Evolutionary conservation across 2,329 filamentous ascomycete species (phyloP).

Genomic region (Ceratocystiopsis sp.): DNA sequence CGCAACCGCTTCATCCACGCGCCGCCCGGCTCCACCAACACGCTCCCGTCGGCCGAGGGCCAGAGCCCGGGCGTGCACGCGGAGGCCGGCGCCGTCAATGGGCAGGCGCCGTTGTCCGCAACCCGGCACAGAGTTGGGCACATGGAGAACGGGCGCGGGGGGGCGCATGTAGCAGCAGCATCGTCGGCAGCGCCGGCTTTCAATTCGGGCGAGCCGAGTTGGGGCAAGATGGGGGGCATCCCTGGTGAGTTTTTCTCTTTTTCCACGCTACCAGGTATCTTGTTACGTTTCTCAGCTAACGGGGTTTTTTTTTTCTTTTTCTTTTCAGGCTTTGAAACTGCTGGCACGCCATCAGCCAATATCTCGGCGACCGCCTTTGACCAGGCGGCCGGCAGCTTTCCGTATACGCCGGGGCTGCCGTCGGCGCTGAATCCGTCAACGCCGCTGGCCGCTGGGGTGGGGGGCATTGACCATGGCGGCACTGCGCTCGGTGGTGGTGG

Average conservation of each 20-base stretch:
- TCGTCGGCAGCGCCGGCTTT: not conserved
- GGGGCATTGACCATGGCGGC: conserved; percentile 14
- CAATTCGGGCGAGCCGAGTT: too few species aligned
- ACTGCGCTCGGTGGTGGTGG: too few species aligned
- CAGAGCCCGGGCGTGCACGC: not conserved
- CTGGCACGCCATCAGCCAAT: conserved; percentile 25
- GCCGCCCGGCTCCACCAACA: conserved; percentile 12
- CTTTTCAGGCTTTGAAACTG: conserved; percentile 16
- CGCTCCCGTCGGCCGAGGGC: conserved; percentile 11
- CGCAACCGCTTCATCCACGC: conserved; percentile 58
- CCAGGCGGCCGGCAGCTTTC: conserved; percentile 34
- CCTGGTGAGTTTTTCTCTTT: not conserved
- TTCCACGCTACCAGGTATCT: not conserved
- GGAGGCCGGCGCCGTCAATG: not conserved
- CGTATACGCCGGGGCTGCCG: conserved; percentile 28
- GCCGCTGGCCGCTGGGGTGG: conserved; percentile 13
- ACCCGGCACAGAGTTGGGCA: not conserved
- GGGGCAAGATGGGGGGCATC: too few species aligned
- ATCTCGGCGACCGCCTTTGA: conserved; percentile 50
- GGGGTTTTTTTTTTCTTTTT: too few species aligned
- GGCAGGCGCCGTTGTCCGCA: not conserved
- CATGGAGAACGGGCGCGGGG: not conserved
- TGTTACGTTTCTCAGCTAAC: too few species aligned
- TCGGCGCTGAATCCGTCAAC: conserved; percentile 33
- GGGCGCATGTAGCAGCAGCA: not conserved